A percentile compares a stretch with the other conserved stretches of the same genome.
Evolutionary conservation across 2,329 filamentous ascomycete species (phyloP).

Genomic region (Helicocarpus griseus): DNA sequence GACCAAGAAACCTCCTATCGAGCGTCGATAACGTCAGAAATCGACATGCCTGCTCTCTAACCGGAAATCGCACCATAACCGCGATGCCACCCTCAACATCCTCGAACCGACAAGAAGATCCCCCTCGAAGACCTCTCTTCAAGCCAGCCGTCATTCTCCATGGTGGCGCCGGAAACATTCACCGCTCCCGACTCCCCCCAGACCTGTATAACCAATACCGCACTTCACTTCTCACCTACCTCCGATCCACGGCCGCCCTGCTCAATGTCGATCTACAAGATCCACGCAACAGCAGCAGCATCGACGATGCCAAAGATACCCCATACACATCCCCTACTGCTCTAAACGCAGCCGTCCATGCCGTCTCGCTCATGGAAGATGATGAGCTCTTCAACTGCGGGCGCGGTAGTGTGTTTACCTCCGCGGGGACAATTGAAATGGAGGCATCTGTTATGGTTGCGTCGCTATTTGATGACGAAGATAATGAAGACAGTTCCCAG

Average conservation of each 20-base stretch:
- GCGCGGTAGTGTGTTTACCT: slow-evolving; percentile 77
- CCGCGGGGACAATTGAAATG: slow-evolving; percentile 71
- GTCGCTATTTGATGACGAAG: slow-evolving; percentile 14
- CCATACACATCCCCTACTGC: slow-evolving; percentile 34
- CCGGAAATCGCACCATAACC: background rate
- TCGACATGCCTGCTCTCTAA: background rate
- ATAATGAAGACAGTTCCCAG: background rate
- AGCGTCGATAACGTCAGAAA: too few species aligned
- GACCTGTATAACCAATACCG: slow-evolving; percentile 51
- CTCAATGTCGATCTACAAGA: slow-evolving; percentile 21
- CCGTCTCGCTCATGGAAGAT: slow-evolving; percentile 67
- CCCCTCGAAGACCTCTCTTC: slow-evolving; percentile 16
- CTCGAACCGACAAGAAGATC: background rate
- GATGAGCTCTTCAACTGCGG: slow-evolving; percentile 76
- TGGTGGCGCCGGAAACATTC: slow-evolving; percentile 63
- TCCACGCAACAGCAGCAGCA: background rate
- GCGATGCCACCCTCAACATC: background rate
- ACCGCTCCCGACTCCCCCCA: slow-evolving; percentile 48
- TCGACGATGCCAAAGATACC: background rate
- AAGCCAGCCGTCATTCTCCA: slow-evolving; percentile 58
- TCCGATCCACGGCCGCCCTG: slow-evolving; percentile 37
- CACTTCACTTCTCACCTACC: slow-evolving; percentile 51
- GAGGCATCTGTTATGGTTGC: slow-evolving; percentile 84
- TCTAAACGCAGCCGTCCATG: slow-evolving; percentile 64
- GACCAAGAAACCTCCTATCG: too few species aligned